Evolutionary conservation across 2,329 filamentous ascomycete species (phyloP).

Genomic region (Emericellopsis cladophorae): DNA sequence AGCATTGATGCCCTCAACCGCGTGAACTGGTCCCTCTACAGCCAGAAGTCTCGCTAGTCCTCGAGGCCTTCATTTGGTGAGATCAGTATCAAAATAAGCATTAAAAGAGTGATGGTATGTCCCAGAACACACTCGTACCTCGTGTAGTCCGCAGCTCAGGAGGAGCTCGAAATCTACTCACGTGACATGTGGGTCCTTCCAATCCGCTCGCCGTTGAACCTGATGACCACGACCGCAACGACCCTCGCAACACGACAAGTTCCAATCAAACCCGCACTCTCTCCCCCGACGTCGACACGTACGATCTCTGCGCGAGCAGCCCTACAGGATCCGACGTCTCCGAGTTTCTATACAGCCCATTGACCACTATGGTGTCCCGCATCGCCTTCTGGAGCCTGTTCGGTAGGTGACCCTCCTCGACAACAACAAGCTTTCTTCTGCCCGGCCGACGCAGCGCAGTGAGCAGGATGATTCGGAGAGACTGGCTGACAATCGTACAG

Average conservation of each 20-base stretch:
- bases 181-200: conserved; percentile 4
- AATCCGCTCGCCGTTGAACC: conserved; percentile 5
- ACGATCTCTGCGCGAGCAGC: not conserved
- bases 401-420: conserved; percentile 48
- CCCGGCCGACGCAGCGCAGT: not conserved
- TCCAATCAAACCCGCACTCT: conserved; percentile 5
- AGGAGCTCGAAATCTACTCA: not conserved
- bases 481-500: conserved; percentile 28
- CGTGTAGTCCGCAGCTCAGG: not conserved
- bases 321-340: not conserved
- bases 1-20: no score
- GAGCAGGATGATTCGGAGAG: not conserved
- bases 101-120: no score
- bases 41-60: no score
- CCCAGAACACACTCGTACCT: not conserved
- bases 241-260: conserved; percentile 8
- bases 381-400: conserved; percentile 82
- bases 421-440: conserved; percentile 10
- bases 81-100: no score
- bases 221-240: conserved; percentile 9
- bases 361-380: conserved; percentile 43
- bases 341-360: conserved; percentile 9
- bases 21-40: no score
- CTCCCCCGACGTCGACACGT: not conserved
- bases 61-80: no score